Percentiles rank a stretch among this genome's conserved stretches.
phyloP scores from a whole-genome alignment of 768 basidiomycete genomes.

The Neoboletus brunneissimus region DNA sequence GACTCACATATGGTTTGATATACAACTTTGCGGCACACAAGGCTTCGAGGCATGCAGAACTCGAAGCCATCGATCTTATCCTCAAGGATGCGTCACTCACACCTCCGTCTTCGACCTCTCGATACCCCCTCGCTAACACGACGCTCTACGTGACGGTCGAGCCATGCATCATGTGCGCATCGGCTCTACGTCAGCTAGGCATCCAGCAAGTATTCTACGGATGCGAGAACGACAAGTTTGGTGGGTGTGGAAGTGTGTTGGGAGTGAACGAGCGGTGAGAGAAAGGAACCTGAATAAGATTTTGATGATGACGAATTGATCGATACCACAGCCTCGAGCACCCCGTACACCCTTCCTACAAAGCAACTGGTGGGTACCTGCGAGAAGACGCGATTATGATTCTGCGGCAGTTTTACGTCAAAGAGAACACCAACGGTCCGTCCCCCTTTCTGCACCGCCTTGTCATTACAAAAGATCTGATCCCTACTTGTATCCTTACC shows the following conservation, averaged over 20 bases:
- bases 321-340: conserved; percentile 54
- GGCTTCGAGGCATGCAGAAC: conserved; percentile 97
- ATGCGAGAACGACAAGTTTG: conserved; percentile 93
- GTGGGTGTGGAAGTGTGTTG: conserved; percentile 93
- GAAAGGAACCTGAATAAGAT: conserved; percentile 4
- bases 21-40: conserved; percentile 40
- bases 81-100: conserved; percentile 61
- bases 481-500: background rate
- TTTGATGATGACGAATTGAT: background rate
- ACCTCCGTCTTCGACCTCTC: conserved; percentile 33
- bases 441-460: background rate
- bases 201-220: conserved; percentile 91
- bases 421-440: conserved; percentile 88
- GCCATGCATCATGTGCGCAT: conserved; percentile 99
- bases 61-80: conserved; percentile 93
- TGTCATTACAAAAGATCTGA: background rate
- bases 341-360: conserved; percentile 71
- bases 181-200: conserved; percentile 89
- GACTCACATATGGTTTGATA: background rate
- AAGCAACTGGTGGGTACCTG: conserved; percentile 70
- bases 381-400: conserved; percentile 87
- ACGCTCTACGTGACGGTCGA: conserved; percentile 97
- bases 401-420: conserved; percentile 84
- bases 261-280: conserved; percentile 78
- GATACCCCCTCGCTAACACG: conserved; percentile 71